These are phyloP conservation scores for Syzygium jambos DNA, from an alignment of 345 rosid species.

Conservation along the genomic window DNA sequence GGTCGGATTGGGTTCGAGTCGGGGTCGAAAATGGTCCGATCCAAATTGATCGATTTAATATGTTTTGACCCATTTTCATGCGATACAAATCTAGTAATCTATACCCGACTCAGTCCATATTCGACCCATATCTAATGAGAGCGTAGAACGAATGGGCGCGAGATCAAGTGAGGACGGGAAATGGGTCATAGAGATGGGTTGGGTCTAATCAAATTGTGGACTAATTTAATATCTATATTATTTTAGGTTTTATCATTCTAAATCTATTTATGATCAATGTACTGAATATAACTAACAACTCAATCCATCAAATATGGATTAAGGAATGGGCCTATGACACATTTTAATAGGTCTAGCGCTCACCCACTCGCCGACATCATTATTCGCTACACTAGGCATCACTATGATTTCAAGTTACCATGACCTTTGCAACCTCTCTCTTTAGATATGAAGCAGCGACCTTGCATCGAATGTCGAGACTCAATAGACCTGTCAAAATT, in stretches of 20 bases:
- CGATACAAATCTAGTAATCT: rapidly evolving
- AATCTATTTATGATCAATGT: neutral
- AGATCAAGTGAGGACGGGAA: no score
- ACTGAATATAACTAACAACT: neutral
- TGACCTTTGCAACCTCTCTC: neutral
- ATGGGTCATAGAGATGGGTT: neutral
- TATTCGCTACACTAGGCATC: neutral
- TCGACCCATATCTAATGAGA: rapidly evolving
- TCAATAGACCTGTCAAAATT: no score
- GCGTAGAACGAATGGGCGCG: rapidly evolving
- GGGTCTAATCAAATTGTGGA: neutral
- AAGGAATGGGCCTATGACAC: rapidly evolving
- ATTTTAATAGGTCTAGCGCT: rapidly evolving
- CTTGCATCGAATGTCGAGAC: neutral
- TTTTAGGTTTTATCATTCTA: neutral
- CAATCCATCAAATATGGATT: rapidly evolving
- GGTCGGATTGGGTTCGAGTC: rapidly evolving
- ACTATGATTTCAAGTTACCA: neutral
- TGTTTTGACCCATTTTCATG: no score
- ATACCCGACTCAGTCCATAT: rapidly evolving
- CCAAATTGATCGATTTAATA: no score
- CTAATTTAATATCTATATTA: rapidly evolving
- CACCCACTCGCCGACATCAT: neutral
- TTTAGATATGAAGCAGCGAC: neutral
- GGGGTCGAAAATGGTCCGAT: rapidly evolving